Conservation (phyloP, 257 asterid species). For the Solanum phureja region DNA sequence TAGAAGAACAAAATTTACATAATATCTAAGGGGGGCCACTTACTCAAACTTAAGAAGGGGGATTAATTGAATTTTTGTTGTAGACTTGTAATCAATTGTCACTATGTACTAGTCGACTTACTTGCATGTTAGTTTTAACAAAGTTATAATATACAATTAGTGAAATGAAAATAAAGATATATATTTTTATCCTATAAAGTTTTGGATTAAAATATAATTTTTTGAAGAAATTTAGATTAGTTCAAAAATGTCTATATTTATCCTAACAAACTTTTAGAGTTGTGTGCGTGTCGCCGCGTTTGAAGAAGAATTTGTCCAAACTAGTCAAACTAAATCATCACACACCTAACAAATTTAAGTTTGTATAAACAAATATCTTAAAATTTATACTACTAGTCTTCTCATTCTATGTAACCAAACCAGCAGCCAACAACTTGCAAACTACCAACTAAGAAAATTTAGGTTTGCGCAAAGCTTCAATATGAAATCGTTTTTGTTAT, state of each 20-base stretch:
- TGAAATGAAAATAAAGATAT: no score
- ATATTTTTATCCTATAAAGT: rapidly evolving
- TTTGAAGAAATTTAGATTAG: not conserved
- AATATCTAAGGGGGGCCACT: no score
- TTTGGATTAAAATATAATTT: not conserved
- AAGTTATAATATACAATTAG: no score
- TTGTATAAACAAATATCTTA: not conserved
- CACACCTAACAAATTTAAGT: not conserved
- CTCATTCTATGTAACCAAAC: not conserved
- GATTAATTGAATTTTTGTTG: no score
- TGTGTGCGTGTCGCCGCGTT: not conserved
- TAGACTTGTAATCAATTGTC: no score
- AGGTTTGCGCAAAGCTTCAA: not conserved
- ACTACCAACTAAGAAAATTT: not conserved
- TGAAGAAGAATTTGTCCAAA: not conserved
- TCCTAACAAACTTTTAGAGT: not conserved
- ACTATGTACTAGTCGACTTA: no score
- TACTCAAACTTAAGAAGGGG: no score
- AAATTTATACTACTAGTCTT: not conserved
- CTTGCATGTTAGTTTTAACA: no score
- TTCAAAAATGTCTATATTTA: not conserved
- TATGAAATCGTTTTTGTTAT: not conserved
- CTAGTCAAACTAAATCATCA: not conserved
- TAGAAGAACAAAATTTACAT: no score
- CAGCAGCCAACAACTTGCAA: not conserved